Conservation (phyloP, 176 grass and related monocot genomes). For the Avena insularis region DNA sequence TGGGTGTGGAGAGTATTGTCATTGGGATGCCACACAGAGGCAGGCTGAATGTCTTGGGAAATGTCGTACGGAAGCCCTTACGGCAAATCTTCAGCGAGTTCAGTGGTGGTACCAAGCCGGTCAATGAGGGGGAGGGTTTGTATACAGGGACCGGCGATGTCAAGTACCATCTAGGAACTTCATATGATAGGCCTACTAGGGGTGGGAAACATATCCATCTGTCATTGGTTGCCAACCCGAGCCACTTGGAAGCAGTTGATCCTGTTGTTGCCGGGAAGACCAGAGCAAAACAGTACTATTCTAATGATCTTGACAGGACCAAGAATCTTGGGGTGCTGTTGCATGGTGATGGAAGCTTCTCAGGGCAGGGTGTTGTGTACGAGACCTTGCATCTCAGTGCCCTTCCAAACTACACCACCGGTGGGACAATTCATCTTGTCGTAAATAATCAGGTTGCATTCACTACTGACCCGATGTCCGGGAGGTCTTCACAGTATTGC, state of each 20-base stretch:
- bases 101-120: conserved; percentile 90
- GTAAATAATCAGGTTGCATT: conserved; percentile 84
- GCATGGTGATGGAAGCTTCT: conserved; percentile 98
- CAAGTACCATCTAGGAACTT: conserved; percentile 97
- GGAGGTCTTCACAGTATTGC: conserved; percentile 82
- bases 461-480: conserved; percentile 71
- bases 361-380: conserved; percentile 95
- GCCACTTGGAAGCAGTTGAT: conserved; percentile 96
- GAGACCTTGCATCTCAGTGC: conserved; percentile 97
- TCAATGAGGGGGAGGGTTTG: conserved; percentile 77
- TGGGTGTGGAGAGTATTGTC: conserved; percentile 89
- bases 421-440: conserved; percentile 88
- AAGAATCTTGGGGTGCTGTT: conserved; percentile 86
- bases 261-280: conserved; percentile 95
- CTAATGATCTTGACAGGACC: conserved; percentile 90
- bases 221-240: conserved; percentile 91
- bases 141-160: conserved; percentile 99
- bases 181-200: conserved; percentile 91
- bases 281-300: conserved; percentile 92
- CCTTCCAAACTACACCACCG: conserved; percentile 91
- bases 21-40: conserved; percentile 99
- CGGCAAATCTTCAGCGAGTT: conserved; percentile 97
- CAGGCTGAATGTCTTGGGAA: conserved; percentile 91
- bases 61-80: conserved; percentile 93
- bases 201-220: conserved; percentile 92